Conservation (phyloP, 768 basidiomycete species). For the Rhodotorula babjevae region DNA sequence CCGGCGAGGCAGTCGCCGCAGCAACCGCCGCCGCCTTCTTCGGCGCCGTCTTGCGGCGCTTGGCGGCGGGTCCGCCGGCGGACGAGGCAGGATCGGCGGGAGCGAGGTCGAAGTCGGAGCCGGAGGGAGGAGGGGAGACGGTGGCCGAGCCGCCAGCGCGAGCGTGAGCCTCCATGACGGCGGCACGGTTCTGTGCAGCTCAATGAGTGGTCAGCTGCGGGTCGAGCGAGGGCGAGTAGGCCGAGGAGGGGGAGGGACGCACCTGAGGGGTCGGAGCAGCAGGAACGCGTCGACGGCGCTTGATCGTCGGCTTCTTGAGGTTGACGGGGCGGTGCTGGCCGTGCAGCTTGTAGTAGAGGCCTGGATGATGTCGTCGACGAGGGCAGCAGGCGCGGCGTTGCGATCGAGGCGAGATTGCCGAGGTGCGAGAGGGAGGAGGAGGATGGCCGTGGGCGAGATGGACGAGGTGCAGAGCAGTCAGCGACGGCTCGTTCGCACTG, state of each 20-base stretch:
- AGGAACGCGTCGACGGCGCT: slow-evolving; percentile 92
- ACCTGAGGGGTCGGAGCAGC: slow-evolving; percentile 55
- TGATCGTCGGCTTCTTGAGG: slow-evolving; percentile 99
- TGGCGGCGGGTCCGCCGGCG: slow-evolving; percentile 9
- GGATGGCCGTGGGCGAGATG: no score
- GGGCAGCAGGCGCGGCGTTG: neutral
- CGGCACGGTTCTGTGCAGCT: slow-evolving; percentile 25
- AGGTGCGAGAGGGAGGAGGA: neutral
- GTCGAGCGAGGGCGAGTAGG: no score
- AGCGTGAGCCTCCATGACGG: slow-evolving; percentile 26
- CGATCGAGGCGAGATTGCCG: neutral
- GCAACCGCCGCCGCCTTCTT: slow-evolving; percentile 25
- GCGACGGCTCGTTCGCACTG: no score
- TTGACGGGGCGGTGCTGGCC: slow-evolving; percentile 93
- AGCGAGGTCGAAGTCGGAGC: slow-evolving; percentile 11
- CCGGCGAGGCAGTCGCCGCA: slow-evolving; percentile 8
- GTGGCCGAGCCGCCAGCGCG: neutral
- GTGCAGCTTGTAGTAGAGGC: slow-evolving; percentile 96
- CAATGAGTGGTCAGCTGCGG: neutral
- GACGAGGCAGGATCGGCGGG: neutral
- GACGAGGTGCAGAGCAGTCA: neutral
- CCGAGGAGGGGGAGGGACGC: neutral
- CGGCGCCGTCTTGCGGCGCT: slow-evolving; percentile 15
- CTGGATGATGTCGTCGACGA: slow-evolving; percentile 49
- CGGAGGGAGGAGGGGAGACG: slow-evolving; percentile 21